Conservation (phyloP, 2,329 filamentous ascomycete species). For the Diaporthe batatas region DNA sequence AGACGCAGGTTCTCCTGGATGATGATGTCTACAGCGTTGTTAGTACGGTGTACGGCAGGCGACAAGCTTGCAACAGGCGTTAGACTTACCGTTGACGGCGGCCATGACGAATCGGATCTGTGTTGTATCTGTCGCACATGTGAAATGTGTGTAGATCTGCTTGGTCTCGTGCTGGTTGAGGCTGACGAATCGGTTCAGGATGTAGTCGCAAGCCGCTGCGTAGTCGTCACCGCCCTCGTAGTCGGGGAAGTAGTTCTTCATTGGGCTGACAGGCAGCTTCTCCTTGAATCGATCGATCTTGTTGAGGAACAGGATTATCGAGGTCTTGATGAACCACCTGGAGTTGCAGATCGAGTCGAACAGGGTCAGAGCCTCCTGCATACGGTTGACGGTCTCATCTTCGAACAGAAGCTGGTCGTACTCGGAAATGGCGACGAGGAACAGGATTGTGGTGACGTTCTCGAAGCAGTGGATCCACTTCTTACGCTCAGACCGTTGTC, state of each 20-base stretch:
- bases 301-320: constrained; percentile 90
- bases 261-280: constrained; percentile 85
- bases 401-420: constrained; percentile 97
- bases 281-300: constrained; percentile 92
- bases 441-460: constrained; percentile 96
- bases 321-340: constrained; percentile 91
- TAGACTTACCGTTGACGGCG: constrained; percentile 89
- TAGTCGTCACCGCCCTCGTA: constrained; percentile 98
- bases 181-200: constrained; percentile 97
- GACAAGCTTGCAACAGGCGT: background rate
- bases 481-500: constrained; percentile 95
- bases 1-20: constrained; percentile 99
- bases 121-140: constrained; percentile 97
- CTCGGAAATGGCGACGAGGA: constrained; percentile 96
- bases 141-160: constrained; percentile 99
- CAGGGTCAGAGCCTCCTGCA: constrained; percentile 88
- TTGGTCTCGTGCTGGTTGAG: constrained; percentile 99
- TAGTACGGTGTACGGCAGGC: constrained; percentile 51
- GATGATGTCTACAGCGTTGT: constrained; percentile 85
- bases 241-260: constrained; percentile 90
- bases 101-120: constrained; percentile 99
- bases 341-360: constrained; percentile 92
- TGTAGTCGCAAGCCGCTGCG: constrained; percentile 96
- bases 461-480: constrained; percentile 99
- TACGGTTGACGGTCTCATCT: constrained; percentile 95